Conservation (phyloP, 306 rosid species). For the Lotus japonicus region DNA sequence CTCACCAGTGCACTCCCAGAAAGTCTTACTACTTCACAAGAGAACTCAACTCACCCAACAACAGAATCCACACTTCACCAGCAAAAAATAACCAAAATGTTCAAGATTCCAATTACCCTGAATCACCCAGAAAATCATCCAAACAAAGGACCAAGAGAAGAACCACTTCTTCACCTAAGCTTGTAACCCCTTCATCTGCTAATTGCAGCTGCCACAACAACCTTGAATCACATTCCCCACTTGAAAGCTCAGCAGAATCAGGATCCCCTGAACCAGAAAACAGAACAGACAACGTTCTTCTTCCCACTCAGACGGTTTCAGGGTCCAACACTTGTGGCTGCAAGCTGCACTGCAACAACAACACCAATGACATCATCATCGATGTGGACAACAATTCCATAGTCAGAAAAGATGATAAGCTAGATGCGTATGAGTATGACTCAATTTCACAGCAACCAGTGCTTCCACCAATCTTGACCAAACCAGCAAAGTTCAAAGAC, state of each 20-base stretch:
- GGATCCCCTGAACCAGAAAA: slow-evolving; percentile 44
- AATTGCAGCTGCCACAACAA: no score
- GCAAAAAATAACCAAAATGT: slow-evolving; percentile 17
- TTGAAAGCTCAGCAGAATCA: slow-evolving; percentile 36
- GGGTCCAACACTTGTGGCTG: background rate
- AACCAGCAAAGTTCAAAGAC: slow-evolving; percentile 37
- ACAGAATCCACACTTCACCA: slow-evolving; percentile 30
- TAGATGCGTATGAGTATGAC: slow-evolving; percentile 28
- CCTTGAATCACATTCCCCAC: background rate
- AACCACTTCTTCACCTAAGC: slow-evolving; percentile 27
- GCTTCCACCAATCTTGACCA: slow-evolving; percentile 72
- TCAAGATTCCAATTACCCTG: slow-evolving; percentile 19
- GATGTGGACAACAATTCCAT: slow-evolving; percentile 44
- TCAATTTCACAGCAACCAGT: slow-evolving; percentile 39
- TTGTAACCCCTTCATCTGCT: slow-evolving; percentile 17
- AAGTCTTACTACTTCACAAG: slow-evolving; percentile 83
- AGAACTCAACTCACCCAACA: slow-evolving; percentile 34
- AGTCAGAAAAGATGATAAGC: slow-evolving; percentile 26
- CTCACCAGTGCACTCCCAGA: slow-evolving; percentile 44
- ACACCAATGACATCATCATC: slow-evolving; percentile 50
- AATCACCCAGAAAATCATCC: slow-evolving; percentile 50
- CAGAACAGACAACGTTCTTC: slow-evolving; percentile 67
- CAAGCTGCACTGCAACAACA: background rate
- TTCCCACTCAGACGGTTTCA: slow-evolving; percentile 31
- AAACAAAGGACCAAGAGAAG: slow-evolving; percentile 37